phyloP scores from a whole-genome alignment of 257 asterid genomes.

The Ilex asprella region DNA sequence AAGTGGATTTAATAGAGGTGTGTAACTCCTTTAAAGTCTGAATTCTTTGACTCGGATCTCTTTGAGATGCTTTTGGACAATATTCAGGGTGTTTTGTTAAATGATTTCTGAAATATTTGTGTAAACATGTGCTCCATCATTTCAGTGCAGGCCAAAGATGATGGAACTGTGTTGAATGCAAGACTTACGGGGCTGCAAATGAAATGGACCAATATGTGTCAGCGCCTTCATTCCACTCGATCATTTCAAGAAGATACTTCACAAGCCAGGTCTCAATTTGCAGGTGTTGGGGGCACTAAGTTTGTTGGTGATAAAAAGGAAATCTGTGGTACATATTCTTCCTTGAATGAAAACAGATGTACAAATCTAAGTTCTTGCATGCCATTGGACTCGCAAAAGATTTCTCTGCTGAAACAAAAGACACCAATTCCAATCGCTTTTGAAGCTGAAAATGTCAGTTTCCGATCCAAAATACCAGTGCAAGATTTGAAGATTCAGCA shows the following conservation, averaged over 20 bases:
- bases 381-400: constrained; percentile 26
- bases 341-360: constrained; percentile 22
- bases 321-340: constrained; percentile 22
- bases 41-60: constrained; percentile 4
- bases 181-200: constrained; percentile 43
- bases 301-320: constrained; percentile 21
- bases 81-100: neutral
- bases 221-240: constrained; percentile 50
- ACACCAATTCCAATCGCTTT: constrained; percentile 19
- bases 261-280: constrained; percentile 27
- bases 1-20: constrained; percentile 53
- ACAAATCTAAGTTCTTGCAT: constrained; percentile 21
- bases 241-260: constrained; percentile 30
- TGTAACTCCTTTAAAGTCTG: constrained; percentile 30
- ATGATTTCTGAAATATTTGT: constrained; percentile 8
- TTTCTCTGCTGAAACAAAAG: constrained; percentile 17
- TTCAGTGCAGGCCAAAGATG: constrained; percentile 92
- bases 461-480: constrained; percentile 27
- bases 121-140: constrained; percentile 45
- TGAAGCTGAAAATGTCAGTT: constrained; percentile 13
- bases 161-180: constrained; percentile 43
- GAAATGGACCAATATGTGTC: constrained; percentile 89
- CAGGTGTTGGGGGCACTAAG: constrained; percentile 20
- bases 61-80: neutral
- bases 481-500: constrained; percentile 17